Percentiles rank a stretch among this genome's conserved stretches.
phyloP scores from a whole-genome alignment of 768 basidiomycete species.

The Lactarius sanguifluus region DNA sequence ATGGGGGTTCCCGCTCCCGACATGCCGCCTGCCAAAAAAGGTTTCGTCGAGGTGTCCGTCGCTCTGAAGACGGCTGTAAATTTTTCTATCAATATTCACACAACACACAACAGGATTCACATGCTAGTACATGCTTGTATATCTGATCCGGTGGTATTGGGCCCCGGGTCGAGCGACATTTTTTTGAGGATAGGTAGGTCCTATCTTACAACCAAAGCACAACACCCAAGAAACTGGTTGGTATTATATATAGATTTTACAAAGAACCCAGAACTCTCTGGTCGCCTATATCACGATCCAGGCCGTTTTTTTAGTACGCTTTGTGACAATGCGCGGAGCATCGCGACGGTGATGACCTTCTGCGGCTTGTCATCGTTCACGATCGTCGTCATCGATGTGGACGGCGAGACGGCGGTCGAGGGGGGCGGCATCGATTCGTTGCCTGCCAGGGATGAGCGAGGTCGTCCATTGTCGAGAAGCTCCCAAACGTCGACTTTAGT shows the following conservation, averaged over 20 bases:
- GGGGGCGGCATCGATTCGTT: conserved; percentile 22
- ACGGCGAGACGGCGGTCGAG: conserved; percentile 22
- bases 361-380: conserved; percentile 19
- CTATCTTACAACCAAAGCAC: no score
- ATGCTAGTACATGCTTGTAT: background rate
- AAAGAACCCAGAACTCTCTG: background rate
- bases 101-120: no score
- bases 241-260: background rate
- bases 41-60: background rate
- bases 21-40: background rate
- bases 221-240: background rate
- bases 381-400: conserved; percentile 23
- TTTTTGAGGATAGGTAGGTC: background rate
- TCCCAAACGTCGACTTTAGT: conserved; percentile 25
- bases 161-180: background rate
- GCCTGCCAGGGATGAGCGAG: background rate
- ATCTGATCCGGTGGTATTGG: background rate
- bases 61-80: background rate
- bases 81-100: background rate
- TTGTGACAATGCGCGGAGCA: conserved; percentile 28
- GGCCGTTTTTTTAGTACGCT: conserved; percentile 20
- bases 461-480: conserved; percentile 18
- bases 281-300: conserved; percentile 3
- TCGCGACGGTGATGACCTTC: conserved; percentile 25
- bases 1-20: no score